phyloP scores from a whole-genome alignment of 2,329 filamentous ascomycete genomes.

The Botrytis sinoallii region DNA sequence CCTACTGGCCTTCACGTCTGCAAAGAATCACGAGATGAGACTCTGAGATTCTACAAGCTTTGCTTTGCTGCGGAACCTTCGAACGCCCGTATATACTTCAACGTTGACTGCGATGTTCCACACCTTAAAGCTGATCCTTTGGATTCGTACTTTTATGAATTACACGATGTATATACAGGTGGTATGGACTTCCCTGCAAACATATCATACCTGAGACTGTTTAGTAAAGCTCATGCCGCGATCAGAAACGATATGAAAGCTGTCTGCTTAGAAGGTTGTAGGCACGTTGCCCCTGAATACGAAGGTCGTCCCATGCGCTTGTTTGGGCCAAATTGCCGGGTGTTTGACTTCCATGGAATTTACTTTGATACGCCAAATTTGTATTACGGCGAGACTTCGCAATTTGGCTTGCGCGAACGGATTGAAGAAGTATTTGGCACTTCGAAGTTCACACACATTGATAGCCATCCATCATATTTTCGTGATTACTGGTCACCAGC shows the following conservation, averaged over 20 bases:
- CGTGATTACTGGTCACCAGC: background rate
- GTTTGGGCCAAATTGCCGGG: background rate
- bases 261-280: background rate
- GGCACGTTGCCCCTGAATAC: background rate
- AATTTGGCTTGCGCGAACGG: background rate
- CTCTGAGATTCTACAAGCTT: background rate
- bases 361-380: background rate
- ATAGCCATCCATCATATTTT: background rate
- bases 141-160: background rate
- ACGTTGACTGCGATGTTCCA: background rate
- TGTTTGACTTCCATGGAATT: background rate
- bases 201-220: background rate
- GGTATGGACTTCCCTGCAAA: no score
- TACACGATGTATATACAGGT: accelerated
- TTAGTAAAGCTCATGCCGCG: background rate
- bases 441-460: background rate
- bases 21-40: conserved; percentile 1
- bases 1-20: background rate
- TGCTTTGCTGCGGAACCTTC: background rate
- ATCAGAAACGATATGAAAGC: background rate
- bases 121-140: background rate
- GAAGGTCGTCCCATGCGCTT: no score
- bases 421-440: background rate
- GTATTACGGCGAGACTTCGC: background rate
- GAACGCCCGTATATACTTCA: background rate